A percentile compares a stretch with the other conserved stretches of the same genome.
phyloP scores from a whole-genome alignment of 2,329 filamentous ascomycete genomes.

The Neofusicoccum umdonicola region DNA sequence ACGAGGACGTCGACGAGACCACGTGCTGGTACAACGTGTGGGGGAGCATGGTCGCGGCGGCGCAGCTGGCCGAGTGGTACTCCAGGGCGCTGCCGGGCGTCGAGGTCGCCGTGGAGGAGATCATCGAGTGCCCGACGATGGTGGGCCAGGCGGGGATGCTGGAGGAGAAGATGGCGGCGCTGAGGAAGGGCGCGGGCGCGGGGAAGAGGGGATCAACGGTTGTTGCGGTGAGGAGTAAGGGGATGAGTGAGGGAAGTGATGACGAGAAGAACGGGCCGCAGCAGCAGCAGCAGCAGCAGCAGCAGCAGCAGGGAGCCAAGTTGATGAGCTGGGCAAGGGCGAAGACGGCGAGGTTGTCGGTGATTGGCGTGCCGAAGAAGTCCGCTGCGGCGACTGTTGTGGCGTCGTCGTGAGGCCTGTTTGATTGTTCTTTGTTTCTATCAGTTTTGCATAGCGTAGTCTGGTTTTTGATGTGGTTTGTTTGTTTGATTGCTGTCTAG shows the following conservation, averaged over 20 bases:
- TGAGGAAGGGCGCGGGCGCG: neutral
- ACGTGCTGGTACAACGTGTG: constrained; percentile 36
- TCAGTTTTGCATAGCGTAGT: neutral
- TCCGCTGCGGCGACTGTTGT: neutral
- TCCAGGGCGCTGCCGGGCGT: constrained; percentile 22
- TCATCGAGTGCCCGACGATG: constrained; percentile 9
- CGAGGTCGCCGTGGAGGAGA: neutral
- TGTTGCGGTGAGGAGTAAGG: neutral
- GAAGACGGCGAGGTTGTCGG: neutral
- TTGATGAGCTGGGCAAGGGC: neutral
- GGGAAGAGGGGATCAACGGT: neutral
- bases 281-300: neutral
- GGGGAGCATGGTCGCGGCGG: constrained; percentile 34
- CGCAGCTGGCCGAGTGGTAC: constrained; percentile 31
- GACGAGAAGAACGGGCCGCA: neutral
- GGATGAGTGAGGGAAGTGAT: neutral
- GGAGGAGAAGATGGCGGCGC: neutral
- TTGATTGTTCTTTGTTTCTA: neutral
- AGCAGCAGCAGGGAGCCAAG: neutral
- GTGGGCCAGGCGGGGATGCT: constrained; percentile 1
- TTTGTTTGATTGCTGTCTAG: too few relatives aligned
- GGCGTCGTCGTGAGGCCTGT: neutral
- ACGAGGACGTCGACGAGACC: neutral
- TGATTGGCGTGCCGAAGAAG: neutral
- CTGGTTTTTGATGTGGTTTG: neutral